Evolutionary conservation across 257 asterid genomes (phyloP).

Genomic region (Solanum stenotomum): DNA sequence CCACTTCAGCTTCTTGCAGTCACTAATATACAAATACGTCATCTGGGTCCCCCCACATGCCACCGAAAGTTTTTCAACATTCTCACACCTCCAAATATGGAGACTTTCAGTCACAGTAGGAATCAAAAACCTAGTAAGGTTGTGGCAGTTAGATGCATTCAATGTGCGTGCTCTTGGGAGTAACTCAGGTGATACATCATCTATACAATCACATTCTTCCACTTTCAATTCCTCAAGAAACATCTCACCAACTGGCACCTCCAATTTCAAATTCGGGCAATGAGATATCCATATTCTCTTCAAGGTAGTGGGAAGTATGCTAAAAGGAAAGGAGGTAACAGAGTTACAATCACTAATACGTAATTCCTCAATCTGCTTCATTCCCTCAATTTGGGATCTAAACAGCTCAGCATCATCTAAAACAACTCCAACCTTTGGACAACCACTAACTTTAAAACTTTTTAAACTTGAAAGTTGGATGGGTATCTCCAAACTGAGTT

Average conservation of each 20-base stretch:
- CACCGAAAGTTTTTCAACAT: neutral
- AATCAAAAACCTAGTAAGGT: neutral
- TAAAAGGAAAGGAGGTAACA: no score
- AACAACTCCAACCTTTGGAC: no score
- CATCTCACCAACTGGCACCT: neutral
- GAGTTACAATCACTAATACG: no score
- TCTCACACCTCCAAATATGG: rapidly evolving
- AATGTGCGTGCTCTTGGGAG: rapidly evolving
- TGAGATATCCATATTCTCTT: rapidly evolving
- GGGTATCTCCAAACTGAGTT: no score
- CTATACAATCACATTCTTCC: rapidly evolving
- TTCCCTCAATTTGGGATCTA: no score
- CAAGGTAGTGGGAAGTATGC: no score
- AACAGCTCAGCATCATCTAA: no score
- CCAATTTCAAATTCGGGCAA: no score
- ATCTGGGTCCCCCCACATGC: neutral
- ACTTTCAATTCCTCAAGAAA: rapidly evolving
- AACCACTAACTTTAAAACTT: no score
- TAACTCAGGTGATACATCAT: neutral
- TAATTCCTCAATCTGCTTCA: no score
- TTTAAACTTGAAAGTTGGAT: no score
- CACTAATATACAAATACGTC: rapidly evolving
- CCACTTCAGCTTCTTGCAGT: rapidly evolving
- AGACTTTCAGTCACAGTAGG: neutral
- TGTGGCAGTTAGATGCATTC: rapidly evolving